Evolutionary conservation across 148 eudicot species (phyloP).

Genomic region (Heliosperma pusillum): DNA sequence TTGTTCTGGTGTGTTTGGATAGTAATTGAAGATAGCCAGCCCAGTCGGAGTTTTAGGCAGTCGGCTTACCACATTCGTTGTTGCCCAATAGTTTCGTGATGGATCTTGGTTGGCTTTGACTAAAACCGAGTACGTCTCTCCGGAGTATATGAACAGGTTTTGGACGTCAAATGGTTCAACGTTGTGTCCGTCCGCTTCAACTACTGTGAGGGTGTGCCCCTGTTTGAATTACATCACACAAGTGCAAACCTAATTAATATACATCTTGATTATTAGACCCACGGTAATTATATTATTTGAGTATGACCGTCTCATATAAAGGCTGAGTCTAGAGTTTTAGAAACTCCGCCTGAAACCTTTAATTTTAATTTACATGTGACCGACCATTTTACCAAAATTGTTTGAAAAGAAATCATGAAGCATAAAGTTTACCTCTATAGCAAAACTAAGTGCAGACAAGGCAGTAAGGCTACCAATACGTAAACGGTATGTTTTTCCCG

Average conservation of each 20-base stretch:
- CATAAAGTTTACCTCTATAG: conserved; percentile 60
- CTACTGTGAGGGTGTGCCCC: conserved; percentile 88
- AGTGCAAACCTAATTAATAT: neutral
- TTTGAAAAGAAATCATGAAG: neutral
- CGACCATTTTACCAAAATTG: neutral
- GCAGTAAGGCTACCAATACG: conserved; percentile 71
- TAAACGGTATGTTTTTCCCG: conserved; percentile 69
- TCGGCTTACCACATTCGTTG: conserved; percentile 53
- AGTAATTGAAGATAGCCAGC: conserved; percentile 62
- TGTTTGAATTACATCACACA: conserved; percentile 5
- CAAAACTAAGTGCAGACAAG: conserved; percentile 68
- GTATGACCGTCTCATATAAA: too few species aligned
- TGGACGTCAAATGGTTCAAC: conserved; percentile 71
- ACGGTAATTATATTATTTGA: neutral
- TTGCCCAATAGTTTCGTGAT: conserved; percentile 69
- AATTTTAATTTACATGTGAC: too few species aligned
- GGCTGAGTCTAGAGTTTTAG: too few species aligned
- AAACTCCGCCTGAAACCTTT: neutral
- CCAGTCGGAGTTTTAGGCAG: conserved; percentile 58
- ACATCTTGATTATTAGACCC: neutral
- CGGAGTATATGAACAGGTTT: conserved; percentile 75
- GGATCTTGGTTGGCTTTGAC: conserved; percentile 66
- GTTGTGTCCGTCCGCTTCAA: conserved; percentile 74
- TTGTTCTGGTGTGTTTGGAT: conserved; percentile 49
- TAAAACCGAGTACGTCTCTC: conserved; percentile 83